Evolutionary conservation across 805 yeast species (phyloP), one percentile per base, ranked within the genome.

Genomic region (Cephaloascus fragrans): DNA sequence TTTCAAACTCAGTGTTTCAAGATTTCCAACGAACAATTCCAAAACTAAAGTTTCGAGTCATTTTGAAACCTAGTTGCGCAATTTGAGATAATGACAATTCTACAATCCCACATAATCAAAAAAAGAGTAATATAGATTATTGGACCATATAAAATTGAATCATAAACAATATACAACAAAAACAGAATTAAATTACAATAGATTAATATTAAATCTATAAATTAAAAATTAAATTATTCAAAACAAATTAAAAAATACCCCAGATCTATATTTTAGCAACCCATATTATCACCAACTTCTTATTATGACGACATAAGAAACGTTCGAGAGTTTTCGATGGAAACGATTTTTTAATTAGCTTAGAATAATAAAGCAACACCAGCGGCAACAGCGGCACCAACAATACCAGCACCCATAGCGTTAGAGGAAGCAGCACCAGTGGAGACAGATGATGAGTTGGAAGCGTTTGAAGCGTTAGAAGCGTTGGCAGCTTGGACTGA

Each of bases 301-400:
- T 23, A 12, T 12, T 8, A 23, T 8, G 6, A 12, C 28, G 12
- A 23, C 28, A 8, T 8, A 23, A 23, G 28, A n/a, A n/a, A n/a
- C n/a, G n/a, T n/a, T n/a, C n/a, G n/a, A n/a, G n/a, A n/a, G n/a
- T n/a, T n/a, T n/a, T n/a, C n/a, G n/a, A n/a, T n/a, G n/a, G n/a
- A n/a, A n/a, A n/a, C n/a, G n/a, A n/a, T n/a, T n/a, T n/a, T n/a
- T n/a, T n/a, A n/a, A n/a, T n/a, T 8, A 23, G 12, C 12, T 23
- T 23, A 23, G 12, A 23, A 68, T 48, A 68, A 55, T 62, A 73
- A 45, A 62, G 77, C 71, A 51, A 80, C 79, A 73, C 86, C 89
- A 56, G 88, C 89, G 50, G 88, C 89, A 51, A 83, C 84, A 59
- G 80, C 85, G 54, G 84, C 88, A 75, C 87, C 89, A 55, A 80